A percentile compares a stretch with the other conserved stretches of the same genome.
phyloP scores from a whole-genome alignment of 23 red algal species.

The Pyropia haitanensis region DNA sequence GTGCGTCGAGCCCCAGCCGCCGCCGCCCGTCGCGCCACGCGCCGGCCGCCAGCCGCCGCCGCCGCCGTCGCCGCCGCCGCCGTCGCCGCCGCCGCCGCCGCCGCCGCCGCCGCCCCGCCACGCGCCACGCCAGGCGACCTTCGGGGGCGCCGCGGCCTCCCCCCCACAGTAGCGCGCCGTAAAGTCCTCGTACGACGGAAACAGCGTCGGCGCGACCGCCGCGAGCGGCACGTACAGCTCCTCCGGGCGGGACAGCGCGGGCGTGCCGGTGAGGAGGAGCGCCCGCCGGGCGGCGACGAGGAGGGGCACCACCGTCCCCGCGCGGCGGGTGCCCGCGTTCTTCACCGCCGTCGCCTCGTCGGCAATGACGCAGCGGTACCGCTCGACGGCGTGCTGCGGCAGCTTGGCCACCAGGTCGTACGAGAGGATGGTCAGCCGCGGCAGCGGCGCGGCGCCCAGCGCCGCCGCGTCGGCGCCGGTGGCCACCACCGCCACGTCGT shows the following conservation, averaged over 20 bases:
- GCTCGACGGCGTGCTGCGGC: constrained; percentile 1
- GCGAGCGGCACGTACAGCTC: constrained; percentile 50
- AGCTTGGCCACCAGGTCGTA: constrained; percentile 69
- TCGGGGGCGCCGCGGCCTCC: too few relatives aligned
- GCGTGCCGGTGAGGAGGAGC: constrained; percentile 59
- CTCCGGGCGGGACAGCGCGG: constrained; percentile 56
- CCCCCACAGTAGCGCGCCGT: constrained; percentile 41
- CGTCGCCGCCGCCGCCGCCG: too few relatives aligned
- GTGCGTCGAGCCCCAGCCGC: too few relatives aligned
- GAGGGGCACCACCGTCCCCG: constrained; percentile 30
- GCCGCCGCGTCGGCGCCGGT: constrained; percentile 33
- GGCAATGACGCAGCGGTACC: constrained; percentile 25
- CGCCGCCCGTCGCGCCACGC: too few relatives aligned
- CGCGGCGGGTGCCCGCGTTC: constrained; percentile 36
- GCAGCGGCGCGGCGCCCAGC: constrained; percentile 7
- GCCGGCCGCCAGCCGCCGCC: too few relatives aligned
- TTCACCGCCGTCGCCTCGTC: constrained; percentile 67
- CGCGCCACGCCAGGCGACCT: too few relatives aligned
- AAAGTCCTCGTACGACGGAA: constrained; percentile 33
- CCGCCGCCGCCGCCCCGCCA: too few relatives aligned
- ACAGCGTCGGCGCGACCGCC: constrained; percentile 34
- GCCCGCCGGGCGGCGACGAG: constrained; percentile 30
- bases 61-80: too few relatives aligned
- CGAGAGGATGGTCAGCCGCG: constrained; percentile 55
- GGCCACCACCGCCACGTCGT: constrained; percentile 51